These are phyloP conservation scores for Xanthoparmelia taractica DNA, from an alignment of 495 filamentous ascomycete genomes.

Conservation along the genomic window DNA sequence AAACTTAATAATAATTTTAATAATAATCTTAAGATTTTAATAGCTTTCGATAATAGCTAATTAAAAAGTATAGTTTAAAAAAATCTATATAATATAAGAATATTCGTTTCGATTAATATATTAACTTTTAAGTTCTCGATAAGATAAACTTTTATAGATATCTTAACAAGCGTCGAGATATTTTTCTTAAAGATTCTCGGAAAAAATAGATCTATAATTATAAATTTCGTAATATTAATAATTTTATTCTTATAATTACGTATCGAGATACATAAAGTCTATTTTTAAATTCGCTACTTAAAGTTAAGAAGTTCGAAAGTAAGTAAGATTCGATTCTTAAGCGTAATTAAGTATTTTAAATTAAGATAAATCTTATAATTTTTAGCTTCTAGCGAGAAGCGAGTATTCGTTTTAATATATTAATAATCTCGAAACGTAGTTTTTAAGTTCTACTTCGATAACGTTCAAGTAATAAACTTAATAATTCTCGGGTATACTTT, in stretches of 20 bases:
- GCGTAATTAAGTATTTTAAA: not conserved
- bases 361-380: not conserved
- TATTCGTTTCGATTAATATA: not conserved
- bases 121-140: not conserved
- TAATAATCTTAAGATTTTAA: not conserved
- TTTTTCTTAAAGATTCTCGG: not conserved
- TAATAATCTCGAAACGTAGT: not conserved
- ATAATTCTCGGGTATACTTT: not conserved
- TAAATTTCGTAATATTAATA: not conserved
- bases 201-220: not conserved
- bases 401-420: not conserved
- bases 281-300: not conserved
- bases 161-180: not conserved
- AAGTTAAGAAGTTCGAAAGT: not conserved
- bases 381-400: not conserved
- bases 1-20: not conserved
- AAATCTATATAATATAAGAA: not conserved
- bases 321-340: not conserved
- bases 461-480: not conserved
- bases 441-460: not conserved
- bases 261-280: not conserved
- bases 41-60: not conserved
- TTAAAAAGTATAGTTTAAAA: not conserved
- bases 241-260: not conserved
- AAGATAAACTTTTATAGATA: not conserved